Base-by-base conservation (phyloP, 1,139 yeast genomes). In the Hanseniaspora uvarum region DNA sequence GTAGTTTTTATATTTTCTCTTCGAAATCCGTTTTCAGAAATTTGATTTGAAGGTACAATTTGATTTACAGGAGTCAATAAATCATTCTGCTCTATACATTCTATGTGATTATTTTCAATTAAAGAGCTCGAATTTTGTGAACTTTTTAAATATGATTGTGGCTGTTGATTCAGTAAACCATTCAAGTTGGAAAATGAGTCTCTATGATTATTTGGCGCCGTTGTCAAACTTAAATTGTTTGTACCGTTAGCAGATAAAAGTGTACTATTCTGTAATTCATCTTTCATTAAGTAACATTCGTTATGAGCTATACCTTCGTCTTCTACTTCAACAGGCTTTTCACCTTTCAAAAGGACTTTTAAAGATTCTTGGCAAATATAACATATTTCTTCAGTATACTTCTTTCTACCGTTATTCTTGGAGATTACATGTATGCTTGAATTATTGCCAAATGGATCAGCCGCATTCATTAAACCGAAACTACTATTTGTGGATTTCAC, bases 301-400 rank as follows among this genome's bases (percentile, higher is more conserved):
- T 57, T 53, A 53, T 66, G 69, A 21, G 65, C 61, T 16, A 56
- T 56, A 52, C 64, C 68, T 11, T 62, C 58, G 58, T 74, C 70
- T 2, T 62, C 58, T 38, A 71, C 56, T 41, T 66, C 68, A 3
- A 71, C 54, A 1, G 65, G 59, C 49, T 64, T 67, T 59, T 70
- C 74, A 10, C 69, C 70, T 1, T 58, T 39, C 24, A 70, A 61
- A 34, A 62, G 62, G 8, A 60, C 59, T 7, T 63, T 60, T 37
- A 70, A 59, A 4, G 60, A 58, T 46, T 71, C 75, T 12, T 65
- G 64, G 58, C 75, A 71, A 23, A 70, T 59, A 8, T 64, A 60
- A 56, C 75, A 71, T 2, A 43, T 53, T 37, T 62, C 63, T 11
- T 62, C 62, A 3, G 60, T 55, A 53, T 56, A 63, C 40, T 59